Conservation (phyloP, 768 basidiomycete species). For the Strobilomyces echinocephalus region DNA sequence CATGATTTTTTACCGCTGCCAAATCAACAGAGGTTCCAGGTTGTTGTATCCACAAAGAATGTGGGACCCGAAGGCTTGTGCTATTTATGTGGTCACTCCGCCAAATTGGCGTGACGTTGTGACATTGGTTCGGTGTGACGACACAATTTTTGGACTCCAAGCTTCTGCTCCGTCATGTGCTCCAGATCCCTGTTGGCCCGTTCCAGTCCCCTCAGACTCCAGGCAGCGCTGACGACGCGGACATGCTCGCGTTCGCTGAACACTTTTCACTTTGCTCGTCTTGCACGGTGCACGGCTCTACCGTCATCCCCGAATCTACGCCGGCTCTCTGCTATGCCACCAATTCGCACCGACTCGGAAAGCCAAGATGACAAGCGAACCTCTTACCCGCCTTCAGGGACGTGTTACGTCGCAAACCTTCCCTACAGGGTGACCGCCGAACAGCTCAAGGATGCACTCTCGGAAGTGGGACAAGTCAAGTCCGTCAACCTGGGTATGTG, state of each 20-base stretch:
- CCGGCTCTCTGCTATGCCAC: constrained; percentile 17
- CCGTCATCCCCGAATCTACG: constrained; percentile 8
- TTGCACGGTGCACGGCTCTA: not conserved
- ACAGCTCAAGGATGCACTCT: constrained; percentile 40
- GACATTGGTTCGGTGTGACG: constrained; percentile 16
- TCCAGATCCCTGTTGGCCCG: constrained; percentile 18
- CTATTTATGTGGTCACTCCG: constrained; percentile 1
- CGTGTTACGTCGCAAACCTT: constrained; percentile 50
- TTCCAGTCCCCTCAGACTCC: constrained; percentile 8
- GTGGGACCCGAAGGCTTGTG: too few species aligned
- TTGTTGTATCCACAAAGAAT: too few species aligned
- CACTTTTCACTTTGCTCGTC: constrained; percentile 3
- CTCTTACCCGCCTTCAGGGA: constrained; percentile 28
- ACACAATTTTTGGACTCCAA: constrained; percentile 14
- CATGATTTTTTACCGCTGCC: too few species aligned
- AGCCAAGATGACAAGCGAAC: not conserved
- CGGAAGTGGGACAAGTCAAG: constrained; percentile 39
- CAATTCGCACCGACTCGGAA: constrained; percentile 4
- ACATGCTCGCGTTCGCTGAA: constrained; percentile 14
- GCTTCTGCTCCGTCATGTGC: constrained; percentile 16
- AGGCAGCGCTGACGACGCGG: constrained; percentile 6
- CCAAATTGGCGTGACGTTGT: constrained; percentile 12
- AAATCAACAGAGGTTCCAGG: too few species aligned
- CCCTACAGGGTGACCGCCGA: constrained; percentile 42
- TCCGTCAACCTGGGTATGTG: constrained; percentile 36